These are phyloP conservation scores for Colletotrichum cordylinicola DNA, from an alignment of 2,329 filamentous ascomycete species.

Conservation along the genomic window DNA sequence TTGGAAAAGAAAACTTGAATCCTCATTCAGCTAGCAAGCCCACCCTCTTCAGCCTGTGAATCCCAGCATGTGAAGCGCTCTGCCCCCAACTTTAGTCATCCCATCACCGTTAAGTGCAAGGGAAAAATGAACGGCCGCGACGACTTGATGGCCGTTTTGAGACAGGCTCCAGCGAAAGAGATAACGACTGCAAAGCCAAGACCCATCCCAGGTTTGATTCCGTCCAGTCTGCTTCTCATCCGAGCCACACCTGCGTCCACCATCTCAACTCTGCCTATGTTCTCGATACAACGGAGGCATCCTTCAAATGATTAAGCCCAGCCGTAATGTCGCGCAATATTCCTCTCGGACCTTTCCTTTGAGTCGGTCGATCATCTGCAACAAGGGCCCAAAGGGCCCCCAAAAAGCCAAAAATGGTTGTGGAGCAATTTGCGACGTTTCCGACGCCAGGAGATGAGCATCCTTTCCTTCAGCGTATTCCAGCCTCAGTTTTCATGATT, in stretches of 20 bases:
- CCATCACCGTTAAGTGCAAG: background rate
- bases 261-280: background rate
- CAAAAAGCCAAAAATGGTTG: background rate
- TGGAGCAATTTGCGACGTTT: constrained; percentile 6
- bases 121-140: background rate
- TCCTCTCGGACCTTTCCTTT: background rate
- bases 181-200: background rate
- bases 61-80: background rate
- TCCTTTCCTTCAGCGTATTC: background rate
- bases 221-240: constrained; percentile 12
- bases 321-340: background rate
- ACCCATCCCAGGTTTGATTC: background rate
- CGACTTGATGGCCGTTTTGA: background rate
- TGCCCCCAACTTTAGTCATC: background rate
- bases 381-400: background rate
- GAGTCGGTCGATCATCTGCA: constrained; percentile 7
- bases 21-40: background rate
- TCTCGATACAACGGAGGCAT: background rate
- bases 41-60: background rate
- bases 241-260: constrained; percentile 3
- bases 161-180: background rate
- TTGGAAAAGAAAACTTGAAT: background rate
- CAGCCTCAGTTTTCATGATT: background rate
- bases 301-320: background rate
- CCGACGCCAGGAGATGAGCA: background rate